These are phyloP conservation scores for Neohortaea acidophila DNA, from an alignment of 495 filamentous ascomycete species.

Conservation along the genomic window DNA sequence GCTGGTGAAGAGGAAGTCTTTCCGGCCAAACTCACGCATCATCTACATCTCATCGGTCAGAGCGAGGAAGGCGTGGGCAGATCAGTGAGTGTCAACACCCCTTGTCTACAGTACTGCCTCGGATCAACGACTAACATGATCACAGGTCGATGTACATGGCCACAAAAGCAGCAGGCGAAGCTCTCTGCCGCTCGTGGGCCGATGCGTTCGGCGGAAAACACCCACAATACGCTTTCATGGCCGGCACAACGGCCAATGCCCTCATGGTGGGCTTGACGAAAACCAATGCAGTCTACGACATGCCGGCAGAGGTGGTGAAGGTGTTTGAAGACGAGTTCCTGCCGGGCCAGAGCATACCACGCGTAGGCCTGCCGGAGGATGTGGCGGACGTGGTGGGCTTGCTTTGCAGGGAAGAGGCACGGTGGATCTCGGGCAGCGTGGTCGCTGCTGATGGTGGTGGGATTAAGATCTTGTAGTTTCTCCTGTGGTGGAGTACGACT, in stretches of 20 bases:
- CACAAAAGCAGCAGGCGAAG: slow-evolving; percentile 14
- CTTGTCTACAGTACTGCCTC: too few relatives aligned
- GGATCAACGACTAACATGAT: slow-evolving; percentile 4
- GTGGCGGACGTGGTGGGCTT: slow-evolving; percentile 20
- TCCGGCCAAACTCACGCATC: slow-evolving; percentile 11
- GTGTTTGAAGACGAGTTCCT: slow-evolving; percentile 12
- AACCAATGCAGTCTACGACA: slow-evolving; percentile 7
- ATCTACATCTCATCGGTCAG: slow-evolving; percentile 11
- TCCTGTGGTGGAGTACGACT: too few relatives aligned
- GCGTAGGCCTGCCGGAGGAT: slow-evolving; percentile 17
- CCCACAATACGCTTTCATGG: slow-evolving; percentile 11
- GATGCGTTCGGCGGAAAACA: slow-evolving; percentile 1
- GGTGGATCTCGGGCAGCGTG: slow-evolving; percentile 17
- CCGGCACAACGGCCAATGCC: slow-evolving; percentile 17
- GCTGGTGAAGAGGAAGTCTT: slow-evolving; percentile 12
- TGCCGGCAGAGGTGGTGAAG: slow-evolving; percentile 9
- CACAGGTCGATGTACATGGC: slow-evolving; percentile 14
- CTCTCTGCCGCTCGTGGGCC: slow-evolving; percentile 11
- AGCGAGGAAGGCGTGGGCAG: not conserved
- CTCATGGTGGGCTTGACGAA: slow-evolving; percentile 15
- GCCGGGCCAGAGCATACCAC: slow-evolving; percentile 13
- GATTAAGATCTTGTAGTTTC: slow-evolving; percentile 24
- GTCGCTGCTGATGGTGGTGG: slow-evolving; percentile 15
- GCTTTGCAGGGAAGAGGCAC: slow-evolving; percentile 13
- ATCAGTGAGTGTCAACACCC: slow-evolving; percentile 3